These are phyloP conservation scores for Inosperma sp. DNA, from an alignment of 768 basidiomycete species.

Conservation along the genomic window DNA sequence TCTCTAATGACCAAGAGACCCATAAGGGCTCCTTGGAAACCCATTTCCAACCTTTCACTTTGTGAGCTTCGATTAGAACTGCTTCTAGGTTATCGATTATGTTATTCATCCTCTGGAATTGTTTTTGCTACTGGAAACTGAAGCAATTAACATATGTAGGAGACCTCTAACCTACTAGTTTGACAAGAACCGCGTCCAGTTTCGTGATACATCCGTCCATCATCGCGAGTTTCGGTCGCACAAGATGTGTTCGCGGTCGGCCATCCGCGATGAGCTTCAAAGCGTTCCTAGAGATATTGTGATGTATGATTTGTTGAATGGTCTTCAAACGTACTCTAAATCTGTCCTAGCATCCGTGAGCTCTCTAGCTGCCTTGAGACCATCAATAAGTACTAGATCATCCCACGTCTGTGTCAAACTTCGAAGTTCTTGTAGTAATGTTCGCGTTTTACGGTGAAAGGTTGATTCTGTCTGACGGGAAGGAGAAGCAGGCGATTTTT, in stretches of 20 bases:
- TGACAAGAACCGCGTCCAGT: conserved; percentile 52
- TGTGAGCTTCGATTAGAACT: conserved; percentile 64
- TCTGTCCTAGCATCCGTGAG: conserved; percentile 79
- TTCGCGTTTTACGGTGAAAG: conserved; percentile 72
- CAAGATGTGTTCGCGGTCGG: conserved; percentile 54
- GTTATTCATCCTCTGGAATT: conserved; percentile 60
- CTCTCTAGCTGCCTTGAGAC: conserved; percentile 65
- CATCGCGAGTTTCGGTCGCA: conserved; percentile 57
- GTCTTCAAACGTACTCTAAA: conserved; percentile 63
- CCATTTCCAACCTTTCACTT: conserved; percentile 68
- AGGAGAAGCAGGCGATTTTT: conserved; percentile 40
- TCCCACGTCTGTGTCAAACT: conserved; percentile 71
- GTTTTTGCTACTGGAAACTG: conserved; percentile 49
- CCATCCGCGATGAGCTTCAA: conserved; percentile 51
- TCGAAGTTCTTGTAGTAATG: conserved; percentile 63
- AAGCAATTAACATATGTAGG: neutral
- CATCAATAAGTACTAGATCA: conserved; percentile 74
- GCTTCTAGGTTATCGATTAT: conserved; percentile 62
- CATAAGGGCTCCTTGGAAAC: conserved; percentile 69
- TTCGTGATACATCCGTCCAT: conserved; percentile 66
- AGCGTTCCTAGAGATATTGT: conserved; percentile 48
- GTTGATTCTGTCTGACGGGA: conserved; percentile 64
- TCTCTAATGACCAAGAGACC: conserved; percentile 78
- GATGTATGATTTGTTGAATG: neutral
- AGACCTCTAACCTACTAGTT: conserved; percentile 51